These are phyloP conservation scores for Sechiopsis laciniata DNA, from an alignment of 306 rosid genomes.

Conservation along the genomic window DNA sequence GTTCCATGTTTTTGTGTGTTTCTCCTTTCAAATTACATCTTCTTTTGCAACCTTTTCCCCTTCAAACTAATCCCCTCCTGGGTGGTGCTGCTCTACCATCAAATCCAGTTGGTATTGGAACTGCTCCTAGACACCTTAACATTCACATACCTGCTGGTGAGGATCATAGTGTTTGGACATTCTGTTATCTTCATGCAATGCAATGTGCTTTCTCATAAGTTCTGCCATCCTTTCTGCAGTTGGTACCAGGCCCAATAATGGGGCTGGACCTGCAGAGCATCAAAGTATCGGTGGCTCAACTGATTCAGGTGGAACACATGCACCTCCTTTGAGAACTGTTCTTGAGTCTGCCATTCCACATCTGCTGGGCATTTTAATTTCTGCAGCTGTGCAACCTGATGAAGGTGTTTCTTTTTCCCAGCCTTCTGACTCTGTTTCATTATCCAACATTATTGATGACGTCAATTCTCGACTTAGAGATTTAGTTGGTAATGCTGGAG, in stretches of 20 bases:
- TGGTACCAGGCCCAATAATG: conserved; percentile 68
- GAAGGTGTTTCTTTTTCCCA: conserved; percentile 53
- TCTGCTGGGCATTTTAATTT: conserved; percentile 34
- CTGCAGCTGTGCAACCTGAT: conserved; percentile 40
- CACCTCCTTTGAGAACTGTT: conserved; percentile 52
- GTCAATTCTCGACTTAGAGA: conserved; percentile 47
- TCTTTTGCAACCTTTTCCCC: conserved; percentile 69
- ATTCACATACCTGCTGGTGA: conserved; percentile 98
- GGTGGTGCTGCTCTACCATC: conserved; percentile 61
- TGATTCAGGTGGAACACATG: conserved; percentile 51
- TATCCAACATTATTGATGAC: conserved; percentile 52
- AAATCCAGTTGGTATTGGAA: conserved; percentile 71
- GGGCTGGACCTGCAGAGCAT: conserved; percentile 48
- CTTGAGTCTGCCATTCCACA: conserved; percentile 40
- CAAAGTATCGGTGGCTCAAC: conserved; percentile 39
- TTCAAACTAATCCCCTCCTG: conserved; percentile 71
- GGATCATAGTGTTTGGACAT: neutral
- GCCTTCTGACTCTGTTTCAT: conserved; percentile 45
- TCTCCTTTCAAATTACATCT: conserved; percentile 2
- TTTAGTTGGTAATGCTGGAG: conserved; percentile 44
- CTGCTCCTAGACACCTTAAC: conserved; percentile 80
- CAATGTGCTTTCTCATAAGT: conserved; percentile 8
- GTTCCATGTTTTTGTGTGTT: conserved; percentile 2
- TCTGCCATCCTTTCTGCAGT: conserved; percentile 46
- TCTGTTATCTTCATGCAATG: neutral